Conservation (phyloP, 2,329 filamentous ascomycete genomes). For the Scytalidium lignicola region DNA sequence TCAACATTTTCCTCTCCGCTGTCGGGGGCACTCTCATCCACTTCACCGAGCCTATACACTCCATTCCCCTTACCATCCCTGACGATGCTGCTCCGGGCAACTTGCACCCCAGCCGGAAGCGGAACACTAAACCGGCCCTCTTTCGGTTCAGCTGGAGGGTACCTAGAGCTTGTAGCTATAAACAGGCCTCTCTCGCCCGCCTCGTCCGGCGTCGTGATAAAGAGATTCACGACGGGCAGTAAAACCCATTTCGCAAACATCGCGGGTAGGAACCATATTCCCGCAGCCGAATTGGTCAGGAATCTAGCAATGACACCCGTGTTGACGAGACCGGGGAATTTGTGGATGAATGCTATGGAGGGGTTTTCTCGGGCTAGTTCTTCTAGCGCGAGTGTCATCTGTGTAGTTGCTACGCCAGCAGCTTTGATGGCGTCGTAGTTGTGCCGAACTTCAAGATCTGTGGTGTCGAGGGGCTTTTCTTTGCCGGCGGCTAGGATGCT, state of each 20-base stretch:
- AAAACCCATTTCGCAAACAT: slow-evolving; percentile 14
- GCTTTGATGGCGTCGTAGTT: slow-evolving; percentile 33
- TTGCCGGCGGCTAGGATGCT: slow-evolving; percentile 46
- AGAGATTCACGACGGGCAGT: slow-evolving; percentile 24
- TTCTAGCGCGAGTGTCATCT: slow-evolving; percentile 46
- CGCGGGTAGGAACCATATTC: slow-evolving; percentile 18
- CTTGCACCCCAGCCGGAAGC: slow-evolving; percentile 13
- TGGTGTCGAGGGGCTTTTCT: slow-evolving; percentile 45
- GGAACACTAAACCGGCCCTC: slow-evolving; percentile 14
- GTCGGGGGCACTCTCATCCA: slow-evolving; percentile 26
- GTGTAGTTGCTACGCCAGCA: slow-evolving; percentile 42
- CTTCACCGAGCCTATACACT: slow-evolving; percentile 31
- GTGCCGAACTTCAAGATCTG: slow-evolving; percentile 32
- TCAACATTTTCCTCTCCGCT: slow-evolving; percentile 22
- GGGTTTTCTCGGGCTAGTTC: slow-evolving; percentile 42
- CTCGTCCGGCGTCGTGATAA: slow-evolving; percentile 23
- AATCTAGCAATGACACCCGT: slow-evolving; percentile 27
- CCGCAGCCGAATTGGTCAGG: slow-evolving; percentile 16
- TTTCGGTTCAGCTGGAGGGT: slow-evolving; percentile 15
- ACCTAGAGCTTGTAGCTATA: slow-evolving; percentile 32
- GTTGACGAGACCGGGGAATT: slow-evolving; percentile 32
- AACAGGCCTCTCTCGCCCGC: slow-evolving; percentile 36
- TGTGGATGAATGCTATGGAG: slow-evolving; percentile 35
- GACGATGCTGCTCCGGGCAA: slow-evolving; percentile 22
- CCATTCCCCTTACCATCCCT: slow-evolving; percentile 32